Conservation (phyloP, 2,329 filamentous ascomycete genomes). For the Alternaria triticimaculans region DNA sequence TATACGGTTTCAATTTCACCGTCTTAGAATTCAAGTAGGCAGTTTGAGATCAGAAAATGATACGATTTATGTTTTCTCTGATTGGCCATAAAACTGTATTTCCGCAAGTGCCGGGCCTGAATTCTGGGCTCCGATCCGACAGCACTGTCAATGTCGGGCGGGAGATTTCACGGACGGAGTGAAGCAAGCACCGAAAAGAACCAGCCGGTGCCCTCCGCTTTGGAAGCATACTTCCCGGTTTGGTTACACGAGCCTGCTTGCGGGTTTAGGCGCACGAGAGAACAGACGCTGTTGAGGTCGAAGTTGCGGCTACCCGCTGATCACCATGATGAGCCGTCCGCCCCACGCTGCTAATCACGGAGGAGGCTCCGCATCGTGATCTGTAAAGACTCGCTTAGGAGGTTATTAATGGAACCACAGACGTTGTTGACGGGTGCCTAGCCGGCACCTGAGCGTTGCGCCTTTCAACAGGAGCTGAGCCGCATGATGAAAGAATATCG, state of each 20-base stretch:
- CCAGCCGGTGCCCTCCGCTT: not conserved
- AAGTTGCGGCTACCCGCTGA: slow-evolving; percentile 9
- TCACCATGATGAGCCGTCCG: slow-evolving; percentile 16
- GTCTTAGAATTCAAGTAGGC: not conserved
- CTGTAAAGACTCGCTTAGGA: slow-evolving; percentile 13
- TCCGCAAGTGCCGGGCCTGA: not conserved
- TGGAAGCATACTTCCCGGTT: not conserved
- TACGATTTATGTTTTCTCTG: not conserved
- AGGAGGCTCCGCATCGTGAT: slow-evolving; percentile 13
- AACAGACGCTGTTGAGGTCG: slow-evolving; percentile 10
- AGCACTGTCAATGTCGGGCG: not conserved
- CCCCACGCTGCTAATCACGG: slow-evolving; percentile 16
- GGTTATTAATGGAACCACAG: slow-evolving; percentile 10
- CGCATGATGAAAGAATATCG: not conserved
- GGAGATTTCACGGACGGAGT: not conserved
- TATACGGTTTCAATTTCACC: not conserved
- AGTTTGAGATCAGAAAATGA: not conserved
- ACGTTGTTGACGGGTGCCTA: slow-evolving; percentile 10
- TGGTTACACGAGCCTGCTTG: not conserved
- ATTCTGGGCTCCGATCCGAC: not conserved
- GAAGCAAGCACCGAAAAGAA: not conserved
- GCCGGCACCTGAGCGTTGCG: not conserved
- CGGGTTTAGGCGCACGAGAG: not conserved
- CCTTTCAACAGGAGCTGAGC: slow-evolving; percentile 2
- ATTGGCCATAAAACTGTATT: not conserved